Percentiles rank a stretch among this genome's conserved stretches.
Conservation (phyloP, 202 grass and related monocot genomes). For the Carex arenaria region DNA sequence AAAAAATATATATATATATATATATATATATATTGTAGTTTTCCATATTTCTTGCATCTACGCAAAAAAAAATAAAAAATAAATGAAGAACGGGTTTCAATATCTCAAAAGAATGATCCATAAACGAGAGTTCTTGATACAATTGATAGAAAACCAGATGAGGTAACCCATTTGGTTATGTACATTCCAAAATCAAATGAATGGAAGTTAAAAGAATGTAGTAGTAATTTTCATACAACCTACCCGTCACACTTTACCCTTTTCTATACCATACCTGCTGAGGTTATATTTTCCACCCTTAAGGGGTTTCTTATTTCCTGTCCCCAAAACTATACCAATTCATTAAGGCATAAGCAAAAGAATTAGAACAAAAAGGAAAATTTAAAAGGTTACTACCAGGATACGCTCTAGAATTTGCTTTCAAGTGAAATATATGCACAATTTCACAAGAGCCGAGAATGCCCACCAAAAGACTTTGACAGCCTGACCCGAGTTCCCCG, state of each 20-base stretch:
- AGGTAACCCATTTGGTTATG: background rate
- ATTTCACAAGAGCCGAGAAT: background rate
- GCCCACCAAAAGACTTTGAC: constrained; percentile 17
- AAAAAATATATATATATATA: too few relatives aligned
- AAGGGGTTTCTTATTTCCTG: constrained; percentile 2
- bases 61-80: too few relatives aligned
- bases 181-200: constrained; percentile 14
- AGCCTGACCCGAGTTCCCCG: background rate
- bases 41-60: too few relatives aligned
- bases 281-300: background rate
- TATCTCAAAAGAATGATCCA: background rate
- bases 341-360: background rate
- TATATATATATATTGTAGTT: too few relatives aligned
- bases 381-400: background rate
- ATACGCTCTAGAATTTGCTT: background rate
- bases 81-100: background rate
- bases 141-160: background rate
- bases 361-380: constrained; percentile 2
- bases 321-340: constrained; percentile 19
- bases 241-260: background rate
- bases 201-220: constrained; percentile 9
- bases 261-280: background rate
- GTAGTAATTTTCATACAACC: background rate
- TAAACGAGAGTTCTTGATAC: background rate
- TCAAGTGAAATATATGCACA: background rate